phyloP scores from a whole-genome alignment of 2,329 filamentous ascomycete genomes.

The Xylariaceae sp. region DNA sequence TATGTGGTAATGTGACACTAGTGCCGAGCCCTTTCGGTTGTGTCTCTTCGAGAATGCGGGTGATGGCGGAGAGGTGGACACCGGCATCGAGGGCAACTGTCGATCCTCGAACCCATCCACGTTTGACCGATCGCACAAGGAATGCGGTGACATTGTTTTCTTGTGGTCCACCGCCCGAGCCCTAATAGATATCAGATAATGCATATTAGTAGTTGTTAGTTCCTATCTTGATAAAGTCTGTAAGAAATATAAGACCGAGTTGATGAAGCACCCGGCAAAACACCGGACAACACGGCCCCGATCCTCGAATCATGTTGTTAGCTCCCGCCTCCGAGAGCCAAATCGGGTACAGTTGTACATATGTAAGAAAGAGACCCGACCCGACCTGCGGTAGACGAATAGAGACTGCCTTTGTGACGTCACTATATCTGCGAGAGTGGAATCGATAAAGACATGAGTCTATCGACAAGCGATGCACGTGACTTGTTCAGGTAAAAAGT shows the following conservation, averaged over 20 bases:
- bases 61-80: constrained; percentile 83
- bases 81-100: constrained; percentile 93
- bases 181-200: constrained; percentile 55
- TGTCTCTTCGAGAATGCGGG: constrained; percentile 70
- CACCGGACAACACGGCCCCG: neutral
- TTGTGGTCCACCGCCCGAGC: constrained; percentile 83
- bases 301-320: neutral
- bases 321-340: neutral
- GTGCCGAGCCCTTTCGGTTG: constrained; percentile 43
- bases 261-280: neutral
- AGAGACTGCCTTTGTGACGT: constrained; percentile 23
- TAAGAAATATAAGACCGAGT: neutral
- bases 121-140: constrained; percentile 78
- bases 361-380: too few relatives aligned
- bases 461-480: constrained; percentile 27
- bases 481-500: constrained; percentile 11
- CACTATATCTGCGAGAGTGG: constrained; percentile 12
- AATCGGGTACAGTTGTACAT: neutral
- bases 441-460: constrained; percentile 19
- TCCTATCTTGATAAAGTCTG: neutral
- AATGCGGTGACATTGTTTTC: constrained; percentile 91
- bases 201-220: constrained; percentile 7
- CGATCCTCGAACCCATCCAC: constrained; percentile 80
- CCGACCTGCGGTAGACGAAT: constrained; percentile 7
- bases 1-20: constrained; percentile 51